These are phyloP conservation scores for Kazachstania sp. DNA, from an alignment of 1,139 yeast species.

Conservation along the genomic window DNA sequence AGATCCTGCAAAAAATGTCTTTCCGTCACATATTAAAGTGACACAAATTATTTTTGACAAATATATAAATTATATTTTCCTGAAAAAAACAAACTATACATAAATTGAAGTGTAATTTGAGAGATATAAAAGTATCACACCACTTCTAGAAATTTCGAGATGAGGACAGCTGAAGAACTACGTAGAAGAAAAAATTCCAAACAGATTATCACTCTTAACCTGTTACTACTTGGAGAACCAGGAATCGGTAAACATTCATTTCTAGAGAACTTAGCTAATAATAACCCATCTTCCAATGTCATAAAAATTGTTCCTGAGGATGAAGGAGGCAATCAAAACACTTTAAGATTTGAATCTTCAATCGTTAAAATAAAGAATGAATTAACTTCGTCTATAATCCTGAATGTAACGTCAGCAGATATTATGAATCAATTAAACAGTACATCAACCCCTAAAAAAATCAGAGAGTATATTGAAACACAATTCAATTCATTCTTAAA, in stretches of 20 bases:
- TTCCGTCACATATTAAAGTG: background rate
- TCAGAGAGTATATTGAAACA: constrained; percentile 44
- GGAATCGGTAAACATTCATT: constrained; percentile 59
- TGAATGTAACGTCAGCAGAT: constrained; percentile 37
- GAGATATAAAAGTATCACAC: too few relatives aligned
- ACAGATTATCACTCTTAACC: constrained; percentile 48
- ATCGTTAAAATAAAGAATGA: constrained; percentile 30
- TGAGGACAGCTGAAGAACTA: constrained; percentile 34
- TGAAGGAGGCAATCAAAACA: background rate
- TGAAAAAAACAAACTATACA: too few relatives aligned
- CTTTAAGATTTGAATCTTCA: background rate
- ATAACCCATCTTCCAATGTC: background rate
- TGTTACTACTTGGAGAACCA: constrained; percentile 52
- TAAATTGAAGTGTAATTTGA: background rate
- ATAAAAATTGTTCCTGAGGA: background rate
- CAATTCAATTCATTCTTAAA: constrained; percentile 48
- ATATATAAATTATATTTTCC: background rate
- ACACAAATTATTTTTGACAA: background rate
- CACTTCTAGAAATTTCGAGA: background rate
- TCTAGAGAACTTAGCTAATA: constrained; percentile 43
- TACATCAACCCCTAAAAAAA: constrained; percentile 32
- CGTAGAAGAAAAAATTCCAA: constrained; percentile 52
- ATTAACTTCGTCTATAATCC: constrained; percentile 33
- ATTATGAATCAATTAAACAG: constrained; percentile 28
- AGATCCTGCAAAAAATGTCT: too few relatives aligned